These are phyloP conservation scores for Vanrija pseudolonga DNA, from an alignment of 1,284 basidiomycete species.

Conservation along the genomic window DNA sequence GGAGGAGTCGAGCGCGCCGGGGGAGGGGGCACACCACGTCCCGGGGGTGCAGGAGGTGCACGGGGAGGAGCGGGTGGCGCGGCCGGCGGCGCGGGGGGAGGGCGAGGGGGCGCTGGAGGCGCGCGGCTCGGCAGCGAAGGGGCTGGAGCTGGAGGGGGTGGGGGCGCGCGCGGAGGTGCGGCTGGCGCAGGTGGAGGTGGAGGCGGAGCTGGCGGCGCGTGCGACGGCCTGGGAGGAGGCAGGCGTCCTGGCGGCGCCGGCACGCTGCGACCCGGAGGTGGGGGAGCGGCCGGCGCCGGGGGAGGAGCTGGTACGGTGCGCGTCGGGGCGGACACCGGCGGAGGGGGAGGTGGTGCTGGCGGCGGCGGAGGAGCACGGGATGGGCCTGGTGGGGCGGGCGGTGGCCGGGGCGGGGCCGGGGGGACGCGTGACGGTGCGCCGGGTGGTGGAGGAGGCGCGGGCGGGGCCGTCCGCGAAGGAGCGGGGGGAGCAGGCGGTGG, in stretches of 20 bases:
- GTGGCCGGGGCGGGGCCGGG: constrained; percentile 10
- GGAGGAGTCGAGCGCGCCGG: constrained; percentile 26
- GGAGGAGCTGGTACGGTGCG: background rate
- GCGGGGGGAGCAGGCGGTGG: constrained; percentile 16
- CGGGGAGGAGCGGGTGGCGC: constrained; percentile 1
- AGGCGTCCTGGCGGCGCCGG: background rate
- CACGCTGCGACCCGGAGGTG: background rate
- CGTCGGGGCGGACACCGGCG: constrained; percentile 23
- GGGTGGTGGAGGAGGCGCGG: constrained; percentile 23
- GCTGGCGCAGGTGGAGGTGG: constrained; percentile 14
- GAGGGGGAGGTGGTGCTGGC: constrained; percentile 22
- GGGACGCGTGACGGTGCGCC: constrained; percentile 17
- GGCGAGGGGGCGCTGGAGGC: constrained; percentile 50
- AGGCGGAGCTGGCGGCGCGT: constrained; percentile 21
- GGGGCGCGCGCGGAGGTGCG: constrained; percentile 60
- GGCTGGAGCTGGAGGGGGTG: constrained; percentile 65
- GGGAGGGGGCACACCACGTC: constrained; percentile 7
- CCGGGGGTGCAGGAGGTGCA: constrained; percentile 12
- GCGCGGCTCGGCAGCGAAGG: constrained; percentile 37
- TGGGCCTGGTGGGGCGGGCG: constrained; percentile 8
- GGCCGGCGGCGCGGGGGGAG: constrained; percentile 36
- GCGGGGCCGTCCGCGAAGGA: constrained; percentile 13
- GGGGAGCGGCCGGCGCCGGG: background rate
- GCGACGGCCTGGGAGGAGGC: constrained; percentile 6
- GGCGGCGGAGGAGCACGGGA: constrained; percentile 12